Conservation (phyloP, 2,329 filamentous ascomycete genomes). For the Microsporum audouinii region DNA sequence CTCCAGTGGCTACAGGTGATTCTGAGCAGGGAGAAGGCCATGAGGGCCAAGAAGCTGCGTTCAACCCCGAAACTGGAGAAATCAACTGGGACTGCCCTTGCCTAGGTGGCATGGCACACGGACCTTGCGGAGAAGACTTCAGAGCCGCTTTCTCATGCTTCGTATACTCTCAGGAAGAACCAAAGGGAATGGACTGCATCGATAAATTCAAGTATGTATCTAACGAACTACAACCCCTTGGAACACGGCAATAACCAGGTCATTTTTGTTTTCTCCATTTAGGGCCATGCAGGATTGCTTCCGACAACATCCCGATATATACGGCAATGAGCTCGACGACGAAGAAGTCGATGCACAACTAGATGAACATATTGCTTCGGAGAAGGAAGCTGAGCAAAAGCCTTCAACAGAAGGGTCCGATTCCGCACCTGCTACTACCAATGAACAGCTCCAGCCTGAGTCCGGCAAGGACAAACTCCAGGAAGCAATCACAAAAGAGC, state of each 20-base stretch:
- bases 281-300: slow-evolving; percentile 98
- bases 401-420: neutral
- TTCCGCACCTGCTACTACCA: slow-evolving; percentile 12
- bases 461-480: neutral
- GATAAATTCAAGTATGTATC: slow-evolving; percentile 82
- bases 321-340: slow-evolving; percentile 75
- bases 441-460: slow-evolving; percentile 15
- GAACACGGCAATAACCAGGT: slow-evolving; percentile 15
- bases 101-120: slow-evolving; percentile 90
- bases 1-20: slow-evolving; percentile 32
- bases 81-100: slow-evolving; percentile 99
- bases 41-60: slow-evolving; percentile 71
- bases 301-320: slow-evolving; percentile 80
- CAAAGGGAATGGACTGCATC: slow-evolving; percentile 95
- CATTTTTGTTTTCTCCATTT: slow-evolving; percentile 5
- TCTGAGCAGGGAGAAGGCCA: slow-evolving; percentile 60
- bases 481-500: slow-evolving; percentile 13
- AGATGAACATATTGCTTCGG: slow-evolving; percentile 20
- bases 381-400: slow-evolving; percentile 18
- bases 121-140: slow-evolving; percentile 92
- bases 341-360: slow-evolving; percentile 43
- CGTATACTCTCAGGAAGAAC: slow-evolving; percentile 86
- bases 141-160: slow-evolving; percentile 96
- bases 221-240: neutral
- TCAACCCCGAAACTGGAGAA: slow-evolving; percentile 96